These are phyloP conservation scores for Akebia trifoliata DNA, from an alignment of 164 flowering plant species.

Conservation along the genomic window DNA sequence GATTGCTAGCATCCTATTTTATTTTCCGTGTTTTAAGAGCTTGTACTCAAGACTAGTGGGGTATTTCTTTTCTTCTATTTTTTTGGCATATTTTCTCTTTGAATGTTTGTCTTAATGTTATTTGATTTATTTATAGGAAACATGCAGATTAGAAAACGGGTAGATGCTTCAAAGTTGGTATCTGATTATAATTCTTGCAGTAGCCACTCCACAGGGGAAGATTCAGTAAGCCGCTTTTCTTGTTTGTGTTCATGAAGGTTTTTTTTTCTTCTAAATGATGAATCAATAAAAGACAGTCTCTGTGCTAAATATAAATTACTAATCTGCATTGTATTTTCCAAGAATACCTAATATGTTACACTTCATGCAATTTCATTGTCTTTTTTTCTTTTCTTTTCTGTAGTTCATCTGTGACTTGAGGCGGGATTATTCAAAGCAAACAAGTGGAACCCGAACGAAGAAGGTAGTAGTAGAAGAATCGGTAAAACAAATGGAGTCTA, in stretches of 20 bases:
- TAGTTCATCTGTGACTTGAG: slow-evolving; percentile 35
- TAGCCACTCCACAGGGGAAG: slow-evolving; percentile 27
- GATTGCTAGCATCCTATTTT: background rate
- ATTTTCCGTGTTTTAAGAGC: background rate
- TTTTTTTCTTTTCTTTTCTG: background rate
- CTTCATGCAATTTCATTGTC: too few relatives aligned
- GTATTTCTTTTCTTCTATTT: too few relatives aligned
- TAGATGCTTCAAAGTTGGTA: slow-evolving; percentile 21
- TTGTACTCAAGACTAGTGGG: background rate
- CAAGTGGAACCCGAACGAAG: slow-evolving; percentile 49
- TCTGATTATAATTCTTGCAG: slow-evolving; percentile 37
- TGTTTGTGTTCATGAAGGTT: background rate
- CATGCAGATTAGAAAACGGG: slow-evolving; percentile 25
- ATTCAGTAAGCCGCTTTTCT: slow-evolving; percentile 30
- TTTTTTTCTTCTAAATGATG: background rate
- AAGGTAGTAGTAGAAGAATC: slow-evolving; percentile 63
- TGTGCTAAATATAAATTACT: too few relatives aligned
- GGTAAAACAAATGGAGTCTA: slow-evolving; percentile 51
- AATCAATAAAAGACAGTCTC: background rate
- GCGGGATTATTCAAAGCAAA: slow-evolving; percentile 20
- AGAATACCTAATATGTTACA: background rate
- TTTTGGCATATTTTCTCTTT: background rate
- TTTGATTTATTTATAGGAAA: slow-evolving; percentile 31
- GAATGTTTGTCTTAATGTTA: slow-evolving; percentile 12
- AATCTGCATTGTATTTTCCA: too few relatives aligned